Evolutionary conservation across 2,329 filamentous ascomycete species (phyloP), one percentile per base, ranked within the genome.

Genomic region (Paracamarosporium sp.): DNA sequence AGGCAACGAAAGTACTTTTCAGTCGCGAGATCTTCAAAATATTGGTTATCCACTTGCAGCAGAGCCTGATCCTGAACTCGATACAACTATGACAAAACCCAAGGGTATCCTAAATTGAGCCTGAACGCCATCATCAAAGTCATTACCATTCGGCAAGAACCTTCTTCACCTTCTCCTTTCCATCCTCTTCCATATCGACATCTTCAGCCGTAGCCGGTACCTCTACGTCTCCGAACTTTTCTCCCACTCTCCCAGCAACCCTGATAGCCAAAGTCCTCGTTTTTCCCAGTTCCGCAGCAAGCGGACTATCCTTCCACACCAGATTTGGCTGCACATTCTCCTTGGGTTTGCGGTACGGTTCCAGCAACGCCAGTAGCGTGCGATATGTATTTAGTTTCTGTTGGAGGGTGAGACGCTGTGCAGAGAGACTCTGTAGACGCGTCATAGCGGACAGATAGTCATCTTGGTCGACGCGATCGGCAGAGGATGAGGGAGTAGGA

Each of bases 251-350:
- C 4, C 71, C 75, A 3, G 71, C 71, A 30, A 79, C 76, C 11
- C 76, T 58, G 38, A 78, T 72, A 12, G 74, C 73, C 60, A 92
- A 74, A 62, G 88, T 80, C 31, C 87, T 83, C 83, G 89, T 90
- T 60, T 83, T 84, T 71, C 88, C 85, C 53, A 92, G 77, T 75
- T 92, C 89, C 52, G 79, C 79, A 69, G 89, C 88, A 9, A 92
- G 73, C 46, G 87, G 83, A 1, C 88, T 86, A 68, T 89, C 85
- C 30, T 85, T 83, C 50, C 86, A 88, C 1, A 90, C 81, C 3
- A 92, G 73, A 69, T 91, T 91, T 56, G 86, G 83, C 71, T 92
- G 90, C 38, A 86, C 76, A 65, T 62, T 74, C 61, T 63, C 76
- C 63, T 67, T 75, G 31, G 84, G 81, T 25, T 81, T 72, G 28